Conservation (phyloP, 2,329 filamentous ascomycete species). For the Fusarium stilboides region DNA sequence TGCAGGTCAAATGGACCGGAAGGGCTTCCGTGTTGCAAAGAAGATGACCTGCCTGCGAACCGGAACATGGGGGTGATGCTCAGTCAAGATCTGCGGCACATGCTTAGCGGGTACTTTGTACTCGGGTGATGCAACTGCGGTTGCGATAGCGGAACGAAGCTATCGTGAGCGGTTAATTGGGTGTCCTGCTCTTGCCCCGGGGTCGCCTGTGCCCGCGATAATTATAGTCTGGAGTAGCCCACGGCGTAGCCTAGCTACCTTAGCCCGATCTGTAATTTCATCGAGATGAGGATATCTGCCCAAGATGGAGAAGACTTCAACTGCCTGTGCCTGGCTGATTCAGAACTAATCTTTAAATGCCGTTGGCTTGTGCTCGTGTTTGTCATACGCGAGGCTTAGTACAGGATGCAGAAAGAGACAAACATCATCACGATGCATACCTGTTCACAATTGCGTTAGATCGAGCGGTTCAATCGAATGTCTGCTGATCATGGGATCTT, state of each 20-base stretch:
- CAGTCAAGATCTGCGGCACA: conserved; percentile 28
- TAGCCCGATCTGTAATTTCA: conserved; percentile 26
- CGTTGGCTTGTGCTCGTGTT: conserved; percentile 26
- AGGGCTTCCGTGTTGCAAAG: conserved; percentile 27
- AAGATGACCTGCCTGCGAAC: conserved; percentile 27
- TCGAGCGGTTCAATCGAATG: conserved; percentile 22
- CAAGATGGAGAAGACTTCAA: conserved; percentile 1
- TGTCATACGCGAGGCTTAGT: conserved; percentile 26
- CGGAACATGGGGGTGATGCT: conserved; percentile 25
- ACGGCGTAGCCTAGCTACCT: conserved; percentile 18
- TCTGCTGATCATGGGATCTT: conserved; percentile 45
- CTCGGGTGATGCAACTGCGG: neutral
- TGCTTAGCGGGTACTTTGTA: conserved; percentile 10
- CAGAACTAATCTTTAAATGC: conserved; percentile 21
- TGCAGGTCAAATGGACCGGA: conserved; percentile 35
- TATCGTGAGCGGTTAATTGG: conserved; percentile 37
- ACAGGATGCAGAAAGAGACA: conserved; percentile 16
- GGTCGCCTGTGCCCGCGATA: conserved; percentile 35
- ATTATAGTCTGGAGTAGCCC: conserved; percentile 19
- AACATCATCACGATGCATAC: conserved; percentile 25
- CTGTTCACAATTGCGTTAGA: conserved; percentile 19
- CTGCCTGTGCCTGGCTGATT: neutral
- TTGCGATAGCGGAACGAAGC: conserved; percentile 28
- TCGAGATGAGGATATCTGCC: conserved; percentile 37
- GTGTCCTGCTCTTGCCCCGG: conserved; percentile 9